Percentiles rank a stretch among this genome's conserved stretches.
Conservation (phyloP, 2,329 filamentous ascomycete species). For the Diaporthe capsici region DNA sequence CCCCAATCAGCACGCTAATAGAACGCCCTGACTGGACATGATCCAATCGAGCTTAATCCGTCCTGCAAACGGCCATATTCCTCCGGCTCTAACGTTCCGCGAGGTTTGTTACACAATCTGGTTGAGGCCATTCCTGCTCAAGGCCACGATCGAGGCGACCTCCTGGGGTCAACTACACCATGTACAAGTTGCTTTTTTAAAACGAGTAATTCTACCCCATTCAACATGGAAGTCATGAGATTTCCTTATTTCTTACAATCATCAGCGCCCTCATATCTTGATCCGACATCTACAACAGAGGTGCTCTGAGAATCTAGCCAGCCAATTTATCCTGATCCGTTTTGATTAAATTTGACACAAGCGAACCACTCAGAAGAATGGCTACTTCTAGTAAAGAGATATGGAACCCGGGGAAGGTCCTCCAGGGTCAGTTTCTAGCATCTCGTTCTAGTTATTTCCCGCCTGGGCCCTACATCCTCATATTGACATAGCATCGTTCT, state of each 20-base stretch:
- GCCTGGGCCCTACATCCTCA: not conserved
- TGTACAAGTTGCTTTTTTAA: not conserved
- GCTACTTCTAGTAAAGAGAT: not conserved
- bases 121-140: not conserved
- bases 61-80: not conserved
- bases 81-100: not conserved
- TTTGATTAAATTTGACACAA: too few species aligned
- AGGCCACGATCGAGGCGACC: not conserved
- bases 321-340: too few species aligned
- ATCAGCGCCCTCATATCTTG: not conserved
- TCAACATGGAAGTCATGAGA: not conserved
- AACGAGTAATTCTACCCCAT: not conserved
- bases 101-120: constrained; percentile 2
- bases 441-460: not conserved
- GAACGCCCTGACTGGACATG: not conserved
- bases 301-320: not conserved
- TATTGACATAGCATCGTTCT: too few species aligned
- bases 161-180: not conserved
- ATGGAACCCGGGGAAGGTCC: not conserved
- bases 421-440: not conserved
- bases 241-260: not conserved
- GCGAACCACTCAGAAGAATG: not conserved
- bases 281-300: not conserved
- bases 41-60: not conserved
- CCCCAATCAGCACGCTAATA: not conserved